Conservation (phyloP, 2,329 filamentous ascomycete genomes). For the Aspergillus felis region DNA sequence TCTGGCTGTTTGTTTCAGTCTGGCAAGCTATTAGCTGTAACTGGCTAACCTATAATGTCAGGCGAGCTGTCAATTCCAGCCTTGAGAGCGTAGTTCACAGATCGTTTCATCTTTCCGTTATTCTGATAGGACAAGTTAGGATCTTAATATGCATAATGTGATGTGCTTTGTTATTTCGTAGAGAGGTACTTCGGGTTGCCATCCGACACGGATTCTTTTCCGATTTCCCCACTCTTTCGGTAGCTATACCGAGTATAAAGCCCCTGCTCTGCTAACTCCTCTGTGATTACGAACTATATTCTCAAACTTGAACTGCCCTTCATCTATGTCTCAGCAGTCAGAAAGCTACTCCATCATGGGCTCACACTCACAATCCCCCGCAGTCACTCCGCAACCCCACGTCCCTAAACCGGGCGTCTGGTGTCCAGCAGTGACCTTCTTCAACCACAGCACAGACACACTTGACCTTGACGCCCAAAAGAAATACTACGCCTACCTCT, state of each 20-base stretch:
- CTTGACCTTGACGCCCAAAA: constrained; percentile 47
- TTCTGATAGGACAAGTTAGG: background rate
- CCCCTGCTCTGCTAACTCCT: background rate
- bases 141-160: background rate
- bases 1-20: too few relatives aligned
- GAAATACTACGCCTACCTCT: constrained; percentile 52
- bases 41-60: background rate
- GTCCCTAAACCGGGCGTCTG: constrained; percentile 41
- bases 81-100: too few relatives aligned
- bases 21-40: background rate
- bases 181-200: background rate
- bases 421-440: constrained; percentile 54
- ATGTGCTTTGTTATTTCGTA: background rate
- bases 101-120: background rate
- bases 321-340: background rate
- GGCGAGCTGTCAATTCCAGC: background rate
- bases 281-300: background rate
- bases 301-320: background rate
- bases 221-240: background rate
- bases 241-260: background rate
- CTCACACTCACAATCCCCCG: constrained; percentile 3
- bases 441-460: constrained; percentile 48
- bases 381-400: constrained; percentile 15
- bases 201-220: background rate
- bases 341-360: constrained; percentile 7